Conservation (phyloP, 176 grass and related monocot genomes). For the Ensete glaucum region DNA sequence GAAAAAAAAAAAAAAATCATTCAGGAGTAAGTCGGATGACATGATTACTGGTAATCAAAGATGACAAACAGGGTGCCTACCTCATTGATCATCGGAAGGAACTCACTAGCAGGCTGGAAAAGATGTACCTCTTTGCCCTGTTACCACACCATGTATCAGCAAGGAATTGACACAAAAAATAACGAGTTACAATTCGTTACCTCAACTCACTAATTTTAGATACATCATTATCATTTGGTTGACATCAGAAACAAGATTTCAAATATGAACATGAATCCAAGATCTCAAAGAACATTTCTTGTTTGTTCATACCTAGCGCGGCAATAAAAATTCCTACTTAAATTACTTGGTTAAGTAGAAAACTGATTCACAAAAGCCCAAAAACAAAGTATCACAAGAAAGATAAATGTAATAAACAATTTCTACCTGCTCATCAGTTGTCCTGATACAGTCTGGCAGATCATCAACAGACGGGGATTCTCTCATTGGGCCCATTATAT, state of each 20-base stretch:
- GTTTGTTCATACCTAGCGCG: background rate
- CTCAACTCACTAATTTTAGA: background rate
- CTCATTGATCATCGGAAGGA: slow-evolving; percentile 88
- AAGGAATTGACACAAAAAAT: background rate
- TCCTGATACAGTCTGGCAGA: slow-evolving; percentile 1
- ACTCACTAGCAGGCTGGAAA: slow-evolving; percentile 88
- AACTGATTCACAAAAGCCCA: background rate
- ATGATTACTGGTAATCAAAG: background rate
- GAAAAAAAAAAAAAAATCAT: background rate
- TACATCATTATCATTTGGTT: background rate
- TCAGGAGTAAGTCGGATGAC: background rate
- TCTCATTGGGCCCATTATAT: slow-evolving; percentile 61
- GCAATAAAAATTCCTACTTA: background rate
- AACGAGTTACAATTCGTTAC: background rate
- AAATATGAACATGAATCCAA: no score
- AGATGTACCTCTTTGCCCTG: slow-evolving; percentile 52
- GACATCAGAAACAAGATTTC: no score
- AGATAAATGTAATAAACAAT: background rate
- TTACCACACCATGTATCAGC: background rate
- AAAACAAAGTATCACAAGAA: no score
- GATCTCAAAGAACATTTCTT: no score
- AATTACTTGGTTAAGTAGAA: background rate
- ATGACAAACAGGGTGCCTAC: slow-evolving; percentile 22
- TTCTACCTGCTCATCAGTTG: slow-evolving; percentile 30
- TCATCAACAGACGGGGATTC: slow-evolving; percentile 18